Conservation (phyloP, 108 stramenopile species). For the Stephanodiscus minutulus region DNA sequence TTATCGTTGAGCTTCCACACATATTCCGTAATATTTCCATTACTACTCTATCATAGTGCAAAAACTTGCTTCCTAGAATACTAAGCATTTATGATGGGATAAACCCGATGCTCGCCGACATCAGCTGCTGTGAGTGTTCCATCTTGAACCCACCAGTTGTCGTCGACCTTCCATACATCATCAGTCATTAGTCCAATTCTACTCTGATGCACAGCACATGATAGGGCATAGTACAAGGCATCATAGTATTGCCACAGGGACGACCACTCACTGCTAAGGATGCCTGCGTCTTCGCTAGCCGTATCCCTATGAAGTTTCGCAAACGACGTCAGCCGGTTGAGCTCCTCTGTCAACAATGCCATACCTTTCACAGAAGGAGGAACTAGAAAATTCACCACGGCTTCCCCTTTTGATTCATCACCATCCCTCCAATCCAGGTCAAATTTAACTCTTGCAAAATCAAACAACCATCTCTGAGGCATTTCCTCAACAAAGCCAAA, state of each 20-base stretch:
- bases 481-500: conserved; percentile 83
- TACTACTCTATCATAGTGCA: too few relatives aligned
- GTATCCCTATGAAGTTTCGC: too few relatives aligned
- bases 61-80: too few relatives aligned
- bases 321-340: too few relatives aligned
- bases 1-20: too few relatives aligned
- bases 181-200: conserved; percentile 13
- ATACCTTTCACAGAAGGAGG: too few relatives aligned
- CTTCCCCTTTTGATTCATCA: conserved; percentile 18
- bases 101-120: conserved; percentile 16
- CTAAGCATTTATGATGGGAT: conserved; percentile 2
- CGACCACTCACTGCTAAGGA: too few relatives aligned
- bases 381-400: conserved; percentile 35
- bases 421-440: conserved; percentile 35
- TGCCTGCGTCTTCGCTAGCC: too few relatives aligned
- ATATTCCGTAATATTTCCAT: too few relatives aligned
- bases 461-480: conserved; percentile 75
- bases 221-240: conserved; percentile 36
- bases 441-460: conserved; percentile 40
- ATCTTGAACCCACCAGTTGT: conserved; percentile 42
- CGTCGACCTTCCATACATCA: conserved; percentile 32
- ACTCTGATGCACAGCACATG: conserved; percentile 18
- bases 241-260: conserved; percentile 26
- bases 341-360: too few relatives aligned
- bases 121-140: conserved; percentile 23